Percentiles rank a stretch among this genome's conserved stretches.
Conservation (phyloP, 768 basidiomycete genomes). For the Mycena capillaripes region DNA sequence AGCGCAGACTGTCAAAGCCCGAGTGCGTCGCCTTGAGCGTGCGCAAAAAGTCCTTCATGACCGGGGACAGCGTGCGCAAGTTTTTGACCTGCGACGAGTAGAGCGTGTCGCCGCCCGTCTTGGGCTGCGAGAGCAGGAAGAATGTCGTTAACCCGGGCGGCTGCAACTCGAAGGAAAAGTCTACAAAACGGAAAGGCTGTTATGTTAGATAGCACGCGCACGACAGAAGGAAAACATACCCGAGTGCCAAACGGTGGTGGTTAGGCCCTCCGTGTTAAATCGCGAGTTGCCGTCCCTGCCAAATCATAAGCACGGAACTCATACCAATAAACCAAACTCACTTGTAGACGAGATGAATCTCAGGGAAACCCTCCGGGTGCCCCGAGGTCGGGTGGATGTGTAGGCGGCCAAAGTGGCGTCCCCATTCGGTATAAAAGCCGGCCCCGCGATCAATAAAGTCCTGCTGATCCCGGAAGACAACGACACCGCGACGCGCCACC, state of each 20-base stretch:
- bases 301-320: neutral
- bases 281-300: slow-evolving; percentile 74
- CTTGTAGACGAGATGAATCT: slow-evolving; percentile 88
- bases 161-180: slow-evolving; percentile 90
- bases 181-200: slow-evolving; percentile 42
- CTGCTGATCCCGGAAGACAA: slow-evolving; percentile 84
- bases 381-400: slow-evolving; percentile 90
- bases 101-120: slow-evolving; percentile 78
- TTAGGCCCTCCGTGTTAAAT: slow-evolving; percentile 76
- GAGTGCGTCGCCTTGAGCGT: slow-evolving; percentile 88
- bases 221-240: neutral
- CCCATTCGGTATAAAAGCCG: slow-evolving; percentile 62
- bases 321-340: slow-evolving; percentile 34
- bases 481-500: slow-evolving; percentile 78
- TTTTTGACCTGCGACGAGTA: slow-evolving; percentile 79
- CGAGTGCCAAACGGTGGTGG: slow-evolving; percentile 80
- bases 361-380: slow-evolving; percentile 79
- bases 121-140: slow-evolving; percentile 79
- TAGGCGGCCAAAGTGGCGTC: slow-evolving; percentile 47
- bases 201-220: neutral
- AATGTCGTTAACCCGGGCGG: slow-evolving; percentile 90
- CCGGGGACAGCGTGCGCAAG: slow-evolving; percentile 79
- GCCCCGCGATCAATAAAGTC: slow-evolving; percentile 81
- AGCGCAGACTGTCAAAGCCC: slow-evolving; percentile 80
- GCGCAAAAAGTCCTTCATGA: slow-evolving; percentile 82